Evolutionary conservation across 108 stramenopile species (phyloP), one percentile per base, ranked within the genome.

Genomic region (Nitzschia palea): DNA sequence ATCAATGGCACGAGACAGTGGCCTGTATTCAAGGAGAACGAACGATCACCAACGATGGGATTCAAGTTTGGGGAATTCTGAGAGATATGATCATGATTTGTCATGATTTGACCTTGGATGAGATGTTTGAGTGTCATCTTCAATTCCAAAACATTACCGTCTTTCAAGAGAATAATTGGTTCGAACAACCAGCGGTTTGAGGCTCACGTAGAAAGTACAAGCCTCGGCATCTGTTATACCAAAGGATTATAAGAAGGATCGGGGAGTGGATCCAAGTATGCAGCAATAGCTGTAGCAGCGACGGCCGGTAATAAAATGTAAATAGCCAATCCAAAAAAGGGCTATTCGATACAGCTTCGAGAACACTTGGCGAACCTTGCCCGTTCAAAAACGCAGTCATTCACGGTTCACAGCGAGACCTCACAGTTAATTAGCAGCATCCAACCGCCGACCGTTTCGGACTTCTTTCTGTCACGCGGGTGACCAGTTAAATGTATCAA

Each of bases 41-140:
- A 8, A 43, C 54, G 36, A 50, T 71, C 23, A 55, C 33, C 14
- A 55, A 36, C 30, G 35, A 61, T 28, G 70, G 70, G 0, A 55
- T 34, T 4, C 23, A 29, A 14, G 27, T 15, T n/a, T 66, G 65
- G 35, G 51, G 35, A 1, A 40, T n/a, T 10, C 10, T 35, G 8
- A 28, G 17, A 1, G 14, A 34, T 9, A 26, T n/a, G n/a, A n/a
- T 71, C 4, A 50, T 70, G 0, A 29, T 71, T 25, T 61, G 70
- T 14, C 70, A 71, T 52, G 70, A 62, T 20, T 52, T 71, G 37
- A 30, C 40, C 3, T 30, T 44, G 5, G 70, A 71, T 18, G 70
- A 62, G n/a, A 61, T 55, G 17, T 53, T 18, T 9, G 35, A 71
- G 3, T 71, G 70, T 6, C 36, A 58, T 26, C 17, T 26, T 26